phyloP scores from a whole-genome alignment of 2,329 filamentous ascomycete genomes.

The Sarocladiaceae sp. region DNA sequence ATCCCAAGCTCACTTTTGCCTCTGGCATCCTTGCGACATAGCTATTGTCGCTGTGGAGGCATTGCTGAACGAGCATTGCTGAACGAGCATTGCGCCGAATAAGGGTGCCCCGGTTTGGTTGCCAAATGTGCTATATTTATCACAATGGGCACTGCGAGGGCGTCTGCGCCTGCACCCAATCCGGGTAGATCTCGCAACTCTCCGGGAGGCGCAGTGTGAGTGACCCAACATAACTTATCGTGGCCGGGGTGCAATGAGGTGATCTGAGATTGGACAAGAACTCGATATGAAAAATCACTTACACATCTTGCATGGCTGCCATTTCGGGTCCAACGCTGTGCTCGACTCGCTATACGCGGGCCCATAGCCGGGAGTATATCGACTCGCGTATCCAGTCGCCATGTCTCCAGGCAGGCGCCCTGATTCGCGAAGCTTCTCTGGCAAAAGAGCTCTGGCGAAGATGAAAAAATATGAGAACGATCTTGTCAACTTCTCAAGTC shows the following conservation, averaged over 20 bases:
- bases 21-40: no score
- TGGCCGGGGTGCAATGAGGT: neutral
- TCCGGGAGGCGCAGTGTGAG: conserved; percentile 1
- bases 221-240: neutral
- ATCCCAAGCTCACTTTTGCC: neutral
- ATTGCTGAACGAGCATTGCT: no score
- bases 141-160: neutral
- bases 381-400: neutral
- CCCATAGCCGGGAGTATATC: neutral
- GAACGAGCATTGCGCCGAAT: no score
- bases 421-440: no score
- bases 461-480: neutral
- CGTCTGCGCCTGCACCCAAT: neutral
- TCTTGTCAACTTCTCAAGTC: no score
- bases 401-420: no score
- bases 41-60: no score
- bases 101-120: no score
- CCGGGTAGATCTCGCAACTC: conserved; percentile 1
- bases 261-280: neutral
- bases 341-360: neutral
- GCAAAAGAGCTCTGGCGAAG: neutral
- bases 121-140: conserved; percentile 2
- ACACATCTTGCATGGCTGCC: conserved; percentile 5
- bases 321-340: neutral
- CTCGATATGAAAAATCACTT: neutral